Evolutionary conservation across 2,329 filamentous ascomycete species (phyloP).

Genomic region (Akanthomyces dipterigenus): DNA sequence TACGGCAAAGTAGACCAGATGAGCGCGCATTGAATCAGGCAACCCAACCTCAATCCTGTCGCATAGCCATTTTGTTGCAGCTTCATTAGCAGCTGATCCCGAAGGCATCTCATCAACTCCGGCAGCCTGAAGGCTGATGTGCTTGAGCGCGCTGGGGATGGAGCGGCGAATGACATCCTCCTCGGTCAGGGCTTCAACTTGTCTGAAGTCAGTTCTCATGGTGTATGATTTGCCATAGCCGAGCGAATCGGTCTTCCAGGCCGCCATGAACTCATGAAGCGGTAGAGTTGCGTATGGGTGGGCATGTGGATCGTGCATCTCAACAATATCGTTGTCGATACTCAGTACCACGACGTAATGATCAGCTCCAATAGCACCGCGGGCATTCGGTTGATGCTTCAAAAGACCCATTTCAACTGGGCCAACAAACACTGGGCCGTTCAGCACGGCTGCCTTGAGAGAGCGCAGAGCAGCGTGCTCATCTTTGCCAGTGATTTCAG

Average conservation of each 20-base stretch:
- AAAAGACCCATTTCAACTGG: constrained; percentile 17
- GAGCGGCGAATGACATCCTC: constrained; percentile 15
- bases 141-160: constrained; percentile 10
- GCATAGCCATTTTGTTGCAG: constrained; percentile 10
- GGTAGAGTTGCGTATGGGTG: constrained; percentile 16
- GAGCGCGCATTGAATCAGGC: neutral
- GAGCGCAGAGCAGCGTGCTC: constrained; percentile 12
- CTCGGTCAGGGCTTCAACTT: constrained; percentile 10
- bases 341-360: constrained; percentile 16
- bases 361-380: constrained; percentile 15
- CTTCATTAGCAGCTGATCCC: constrained; percentile 13
- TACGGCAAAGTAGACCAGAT: constrained; percentile 14
- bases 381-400: constrained; percentile 13
- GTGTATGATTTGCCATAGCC: constrained; percentile 16
- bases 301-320: constrained; percentile 16
- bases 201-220: constrained; percentile 15
- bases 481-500: constrained; percentile 12
- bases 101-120: constrained; percentile 11
- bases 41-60: constrained; percentile 12
- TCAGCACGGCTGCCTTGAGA: constrained; percentile 11
- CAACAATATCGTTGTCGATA: constrained; percentile 4
- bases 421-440: constrained; percentile 16
- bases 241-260: constrained; percentile 15
- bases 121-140: constrained; percentile 9
- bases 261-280: constrained; percentile 13